Base-by-base conservation (phyloP, 208 protist genomes). In the Acanthamoeba castellanii region DNA sequence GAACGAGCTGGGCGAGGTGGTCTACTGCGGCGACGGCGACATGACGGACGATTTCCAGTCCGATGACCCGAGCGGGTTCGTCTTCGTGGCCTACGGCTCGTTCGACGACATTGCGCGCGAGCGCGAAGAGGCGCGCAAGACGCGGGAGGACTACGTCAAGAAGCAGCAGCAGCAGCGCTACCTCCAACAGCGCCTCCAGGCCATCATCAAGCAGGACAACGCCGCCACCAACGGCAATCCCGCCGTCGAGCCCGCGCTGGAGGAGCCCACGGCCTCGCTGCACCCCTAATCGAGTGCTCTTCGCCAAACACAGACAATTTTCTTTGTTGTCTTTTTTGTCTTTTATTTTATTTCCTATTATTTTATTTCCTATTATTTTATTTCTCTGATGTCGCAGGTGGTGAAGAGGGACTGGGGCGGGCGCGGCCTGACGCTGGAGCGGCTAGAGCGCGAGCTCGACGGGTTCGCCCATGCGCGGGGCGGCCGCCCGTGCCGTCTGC, bases 21-120 rank as follows among this genome's bases (percentile, higher is more conserved):
- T 88, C 50, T 88, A 88, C 52, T 88, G 81, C n/a, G 81, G 81
- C 50, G 81, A 88, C 45, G 81, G 81, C 25, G 81, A 88, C n/a
- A 64, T 88, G 81, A 45, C 22, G 81, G 81, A 88, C 81, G 81
- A 88, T 52, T 88, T 42, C 32, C 34, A 66, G 2, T 66, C 81
- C 13, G 81, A 88, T 25, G 81, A 88, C 52, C 50, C 81, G 34
- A 88, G 81, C 52, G 81, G 81, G 4, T 88, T 88, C 52, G 14
- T 88, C 81, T 88, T 88, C 52, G 52, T 88, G 45, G 52, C 81
- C 81, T 88, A 88, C 81, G 6, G 27, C 34, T 88, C 81, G 6
- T 88, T 88, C 50, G 50, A 57, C 22, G 81, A 88, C 25, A 66
- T 88, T 27, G 52, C 32, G 2, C 61, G 20, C n/a, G 81, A 88